Conservation (phyloP, 2,329 filamentous ascomycete genomes). For the Malbranchea zuffiana region DNA sequence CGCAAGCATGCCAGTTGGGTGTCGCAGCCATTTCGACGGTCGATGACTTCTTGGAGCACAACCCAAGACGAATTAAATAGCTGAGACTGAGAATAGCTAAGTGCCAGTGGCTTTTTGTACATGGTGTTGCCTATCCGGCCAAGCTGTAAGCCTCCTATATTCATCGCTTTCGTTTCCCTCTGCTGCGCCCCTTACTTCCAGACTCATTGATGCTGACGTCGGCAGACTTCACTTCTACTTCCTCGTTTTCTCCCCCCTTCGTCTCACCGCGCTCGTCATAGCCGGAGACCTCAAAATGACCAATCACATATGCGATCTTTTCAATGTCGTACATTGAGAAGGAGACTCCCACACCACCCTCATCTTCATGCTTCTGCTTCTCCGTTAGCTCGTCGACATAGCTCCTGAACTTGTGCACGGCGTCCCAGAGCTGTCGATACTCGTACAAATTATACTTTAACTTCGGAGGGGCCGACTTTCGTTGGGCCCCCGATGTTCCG, state of each 20-base stretch:
- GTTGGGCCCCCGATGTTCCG: background rate
- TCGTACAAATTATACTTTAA: slow-evolving; percentile 34
- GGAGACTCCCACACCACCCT: background rate
- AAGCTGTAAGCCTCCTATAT: background rate
- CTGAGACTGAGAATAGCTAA: too few relatives aligned
- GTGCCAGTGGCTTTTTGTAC: too few relatives aligned
- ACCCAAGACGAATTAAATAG: too few relatives aligned
- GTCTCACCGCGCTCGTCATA: too few relatives aligned
- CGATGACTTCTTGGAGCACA: too few relatives aligned
- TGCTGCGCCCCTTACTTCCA: too few relatives aligned
- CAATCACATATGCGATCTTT: slow-evolving; percentile 30
- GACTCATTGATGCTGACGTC: too few relatives aligned
- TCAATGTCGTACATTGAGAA: slow-evolving; percentile 27
- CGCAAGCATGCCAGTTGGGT: too few relatives aligned
- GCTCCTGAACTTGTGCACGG: slow-evolving; percentile 16
- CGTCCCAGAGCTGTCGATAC: slow-evolving; percentile 27
- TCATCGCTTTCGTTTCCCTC: slow-evolving; percentile 5
- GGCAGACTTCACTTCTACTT: too few relatives aligned
- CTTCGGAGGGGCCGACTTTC: slow-evolving; percentile 14
- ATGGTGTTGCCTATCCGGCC: too few relatives aligned
- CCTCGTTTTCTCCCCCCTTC: too few relatives aligned
- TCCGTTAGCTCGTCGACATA: slow-evolving; percentile 17
- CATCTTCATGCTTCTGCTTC: background rate
- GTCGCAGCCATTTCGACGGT: too few relatives aligned
- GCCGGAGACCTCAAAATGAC: slow-evolving; percentile 24